Percentiles rank a stretch among this genome's conserved stretches.
These are phyloP conservation scores for Eragrostis tef DNA, from an alignment of 202 grass and related monocot genomes.

Conservation along the genomic window DNA sequence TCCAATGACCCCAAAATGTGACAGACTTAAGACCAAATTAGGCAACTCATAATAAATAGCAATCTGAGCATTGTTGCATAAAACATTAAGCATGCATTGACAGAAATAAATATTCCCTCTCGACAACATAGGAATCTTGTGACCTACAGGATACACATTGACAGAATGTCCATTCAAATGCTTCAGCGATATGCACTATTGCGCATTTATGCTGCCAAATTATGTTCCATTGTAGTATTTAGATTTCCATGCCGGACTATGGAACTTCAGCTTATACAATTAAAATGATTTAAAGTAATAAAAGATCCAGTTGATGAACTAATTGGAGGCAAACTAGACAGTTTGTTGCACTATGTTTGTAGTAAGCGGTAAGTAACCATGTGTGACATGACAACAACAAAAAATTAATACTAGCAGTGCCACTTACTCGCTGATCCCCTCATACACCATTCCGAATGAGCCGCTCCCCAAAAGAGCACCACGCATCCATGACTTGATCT, in stretches of 20 bases:
- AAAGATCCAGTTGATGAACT: neutral
- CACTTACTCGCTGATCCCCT: slow-evolving; percentile 99
- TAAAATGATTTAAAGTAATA: neutral
- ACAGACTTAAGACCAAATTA: neutral
- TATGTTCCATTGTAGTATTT: neutral
- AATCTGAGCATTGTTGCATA: no score
- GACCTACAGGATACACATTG: neutral
- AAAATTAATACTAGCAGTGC: slow-evolving; percentile 24
- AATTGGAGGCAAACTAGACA: slow-evolving; percentile 12
- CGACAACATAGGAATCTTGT: neutral
- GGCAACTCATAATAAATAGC: neutral
- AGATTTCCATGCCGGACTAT: neutral
- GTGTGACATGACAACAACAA: neutral
- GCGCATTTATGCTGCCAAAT: neutral
- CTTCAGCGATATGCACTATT: neutral
- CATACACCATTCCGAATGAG: slow-evolving; percentile 88
- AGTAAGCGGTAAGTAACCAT: neutral
- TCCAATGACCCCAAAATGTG: neutral
- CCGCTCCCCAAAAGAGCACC: slow-evolving; percentile 81
- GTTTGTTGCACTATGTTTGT: neutral
- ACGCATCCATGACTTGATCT: slow-evolving; percentile 77
- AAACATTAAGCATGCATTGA: neutral
- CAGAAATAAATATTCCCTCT: neutral
- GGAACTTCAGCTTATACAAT: neutral
- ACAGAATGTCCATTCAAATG: neutral